Evolutionary conservation across 2,329 filamentous ascomycete genomes (phyloP).

Genomic region (Remersonia thermophila): DNA sequence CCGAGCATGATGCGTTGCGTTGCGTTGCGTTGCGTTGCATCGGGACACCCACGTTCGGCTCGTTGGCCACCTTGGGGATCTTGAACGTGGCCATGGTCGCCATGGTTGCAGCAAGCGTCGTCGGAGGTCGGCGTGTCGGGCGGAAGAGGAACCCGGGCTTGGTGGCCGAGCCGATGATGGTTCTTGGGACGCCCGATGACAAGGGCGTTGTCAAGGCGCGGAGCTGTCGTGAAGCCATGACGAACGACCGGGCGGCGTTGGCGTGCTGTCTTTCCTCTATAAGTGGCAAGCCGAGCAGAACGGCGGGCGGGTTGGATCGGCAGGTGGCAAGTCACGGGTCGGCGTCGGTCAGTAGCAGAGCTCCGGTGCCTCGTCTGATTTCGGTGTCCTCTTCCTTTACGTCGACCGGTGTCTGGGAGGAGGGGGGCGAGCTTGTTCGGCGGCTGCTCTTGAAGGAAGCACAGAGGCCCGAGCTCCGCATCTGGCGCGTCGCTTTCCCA

Average conservation of each 20-base stretch:
- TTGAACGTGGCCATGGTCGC: slow-evolving; percentile 73
- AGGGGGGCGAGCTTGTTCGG: not conserved
- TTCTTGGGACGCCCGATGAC: slow-evolving; percentile 10
- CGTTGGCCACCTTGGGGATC: slow-evolving; percentile 75
- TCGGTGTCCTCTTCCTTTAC: not conserved
- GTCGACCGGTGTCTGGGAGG: too few relatives aligned
- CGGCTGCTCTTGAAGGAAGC: slow-evolving; percentile 3
- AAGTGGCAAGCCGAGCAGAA: too few relatives aligned
- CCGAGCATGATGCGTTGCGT: too few relatives aligned
- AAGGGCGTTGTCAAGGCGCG: slow-evolving; percentile 10
- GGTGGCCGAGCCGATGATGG: slow-evolving; percentile 7
- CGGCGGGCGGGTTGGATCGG: slow-evolving; percentile 9
- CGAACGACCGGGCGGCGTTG: not conserved
- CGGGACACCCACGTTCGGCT: slow-evolving; percentile 71
- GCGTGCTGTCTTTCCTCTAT: not conserved
- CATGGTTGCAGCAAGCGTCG: slow-evolving; percentile 15
- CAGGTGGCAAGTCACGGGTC: slow-evolving; percentile 1
- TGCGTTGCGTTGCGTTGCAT: too few relatives aligned
- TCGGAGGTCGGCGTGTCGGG: not conserved
- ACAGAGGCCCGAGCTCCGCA: not conserved
- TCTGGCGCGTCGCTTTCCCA: slow-evolving; percentile 18
- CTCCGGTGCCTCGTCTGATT: slow-evolving; percentile 8
- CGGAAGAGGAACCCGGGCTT: slow-evolving; percentile 10
- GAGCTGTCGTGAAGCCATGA: slow-evolving; percentile 13
- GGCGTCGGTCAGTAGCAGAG: slow-evolving; percentile 7